Conservation (phyloP, 495 filamentous ascomycete species). For the Xylaria curta region DNA sequence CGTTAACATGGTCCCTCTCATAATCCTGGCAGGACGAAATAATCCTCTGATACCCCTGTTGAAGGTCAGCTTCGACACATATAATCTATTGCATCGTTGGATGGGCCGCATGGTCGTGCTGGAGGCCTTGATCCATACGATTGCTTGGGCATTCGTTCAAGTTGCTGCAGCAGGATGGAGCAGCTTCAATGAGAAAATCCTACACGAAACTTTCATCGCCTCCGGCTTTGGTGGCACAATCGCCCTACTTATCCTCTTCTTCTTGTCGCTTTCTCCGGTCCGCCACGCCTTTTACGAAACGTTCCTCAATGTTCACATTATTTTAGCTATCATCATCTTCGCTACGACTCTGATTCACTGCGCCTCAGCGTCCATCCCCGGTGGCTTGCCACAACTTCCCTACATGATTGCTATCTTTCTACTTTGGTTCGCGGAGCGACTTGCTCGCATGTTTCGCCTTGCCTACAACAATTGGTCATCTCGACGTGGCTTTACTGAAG, state of each 20-base stretch:
- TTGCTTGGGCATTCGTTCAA: slow-evolving; percentile 75
- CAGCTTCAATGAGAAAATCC: slow-evolving; percentile 56
- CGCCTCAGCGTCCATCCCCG: slow-evolving; percentile 43
- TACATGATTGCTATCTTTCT: slow-evolving; percentile 72
- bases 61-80: slow-evolving; percentile 85
- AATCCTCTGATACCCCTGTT: slow-evolving; percentile 78
- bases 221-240: slow-evolving; percentile 59
- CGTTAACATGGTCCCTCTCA: slow-evolving; percentile 80
- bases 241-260: slow-evolving; percentile 62
- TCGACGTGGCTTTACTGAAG: slow-evolving; percentile 67
- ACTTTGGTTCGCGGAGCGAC: slow-evolving; percentile 80
- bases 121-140: slow-evolving; percentile 72
- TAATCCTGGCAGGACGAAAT: slow-evolving; percentile 82
- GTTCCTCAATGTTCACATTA: slow-evolving; percentile 84
- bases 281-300: slow-evolving; percentile 96
- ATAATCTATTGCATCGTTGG: slow-evolving; percentile 88
- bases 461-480: slow-evolving; percentile 70
- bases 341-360: slow-evolving; percentile 75
- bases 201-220: slow-evolving; percentile 62
- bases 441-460: slow-evolving; percentile 70
- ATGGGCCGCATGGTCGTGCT: slow-evolving; percentile 80
- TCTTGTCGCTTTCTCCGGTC: slow-evolving; percentile 73
- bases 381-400: slow-evolving; percentile 65
- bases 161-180: slow-evolving; percentile 70
- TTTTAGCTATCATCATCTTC: slow-evolving; percentile 66